phyloP scores from a whole-genome alignment of 345 rosid genomes.

The Heritiera littoralis region DNA sequence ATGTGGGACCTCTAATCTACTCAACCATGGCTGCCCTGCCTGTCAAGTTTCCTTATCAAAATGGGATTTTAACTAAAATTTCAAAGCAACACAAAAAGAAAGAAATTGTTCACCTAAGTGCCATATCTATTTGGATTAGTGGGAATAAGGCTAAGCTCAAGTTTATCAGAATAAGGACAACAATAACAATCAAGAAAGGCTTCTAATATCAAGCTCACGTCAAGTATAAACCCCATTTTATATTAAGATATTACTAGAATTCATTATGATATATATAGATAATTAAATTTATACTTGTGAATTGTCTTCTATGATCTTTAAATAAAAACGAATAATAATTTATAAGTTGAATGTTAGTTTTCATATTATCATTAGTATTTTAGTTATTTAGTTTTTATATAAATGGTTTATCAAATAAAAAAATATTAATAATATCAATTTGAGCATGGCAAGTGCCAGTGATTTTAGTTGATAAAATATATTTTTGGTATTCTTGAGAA shows the following conservation, averaged over 20 bases:
- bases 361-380: not conserved
- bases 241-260: no score
- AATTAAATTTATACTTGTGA: no score
- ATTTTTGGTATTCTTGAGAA: not conserved
- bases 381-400: not conserved
- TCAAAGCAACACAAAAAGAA: not conserved
- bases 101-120: no score
- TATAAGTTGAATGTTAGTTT: no score
- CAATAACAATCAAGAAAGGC: not conserved
- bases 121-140: no score
- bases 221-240: no score
- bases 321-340: no score
- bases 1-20: not conserved
- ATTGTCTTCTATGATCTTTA: no score
- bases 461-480: no score
- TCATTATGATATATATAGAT: no score
- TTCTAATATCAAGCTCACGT: no score
- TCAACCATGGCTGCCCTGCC: not conserved
- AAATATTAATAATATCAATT: not conserved
- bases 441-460: not conserved
- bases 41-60: not conserved
- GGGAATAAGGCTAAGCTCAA: not conserved
- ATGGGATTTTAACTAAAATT: not conserved
- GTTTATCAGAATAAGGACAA: not conserved
- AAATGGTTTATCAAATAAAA: not conserved